Conservation (phyloP, 768 basidiomycete genomes). For the Lactifluus pinguis region DNA sequence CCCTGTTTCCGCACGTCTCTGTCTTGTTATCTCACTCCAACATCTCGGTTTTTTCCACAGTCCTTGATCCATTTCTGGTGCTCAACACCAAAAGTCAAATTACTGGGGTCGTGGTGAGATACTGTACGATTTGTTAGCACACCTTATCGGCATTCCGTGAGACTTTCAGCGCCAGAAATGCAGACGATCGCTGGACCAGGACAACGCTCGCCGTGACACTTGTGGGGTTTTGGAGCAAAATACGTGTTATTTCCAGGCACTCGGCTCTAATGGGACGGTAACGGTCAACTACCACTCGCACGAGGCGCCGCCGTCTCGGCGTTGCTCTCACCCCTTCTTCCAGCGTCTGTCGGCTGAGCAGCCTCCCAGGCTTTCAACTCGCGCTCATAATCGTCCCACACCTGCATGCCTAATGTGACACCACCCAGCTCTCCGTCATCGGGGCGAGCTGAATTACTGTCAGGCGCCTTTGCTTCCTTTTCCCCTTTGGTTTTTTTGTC, state of each 20-base stretch:
- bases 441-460: slow-evolving; percentile 26
- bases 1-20: too few relatives aligned
- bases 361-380: slow-evolving; percentile 59
- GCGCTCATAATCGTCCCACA: slow-evolving; percentile 72
- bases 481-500: slow-evolving; percentile 21
- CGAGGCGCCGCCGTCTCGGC: neutral
- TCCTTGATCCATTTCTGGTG: too few relatives aligned
- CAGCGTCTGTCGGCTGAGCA: neutral
- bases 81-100: too few relatives aligned
- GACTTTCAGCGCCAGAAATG: neutral
- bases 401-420: slow-evolving; percentile 51
- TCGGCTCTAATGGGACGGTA: neutral
- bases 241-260: neutral
- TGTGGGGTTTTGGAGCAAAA: too few relatives aligned
- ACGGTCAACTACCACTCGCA: neutral
- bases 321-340: neutral
- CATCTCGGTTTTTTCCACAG: too few relatives aligned
- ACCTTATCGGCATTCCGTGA: too few relatives aligned
- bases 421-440: slow-evolving; percentile 70
- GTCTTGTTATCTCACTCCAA: too few relatives aligned
- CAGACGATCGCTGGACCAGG: neutral
- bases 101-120: too few relatives aligned
- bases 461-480: slow-evolving; percentile 25
- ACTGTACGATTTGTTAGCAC: too few relatives aligned
- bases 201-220: too few relatives aligned